These are phyloP conservation scores for Exobasidium cylindrosporum DNA, from an alignment of 1,284 basidiomycete species.

Conservation along the genomic window DNA sequence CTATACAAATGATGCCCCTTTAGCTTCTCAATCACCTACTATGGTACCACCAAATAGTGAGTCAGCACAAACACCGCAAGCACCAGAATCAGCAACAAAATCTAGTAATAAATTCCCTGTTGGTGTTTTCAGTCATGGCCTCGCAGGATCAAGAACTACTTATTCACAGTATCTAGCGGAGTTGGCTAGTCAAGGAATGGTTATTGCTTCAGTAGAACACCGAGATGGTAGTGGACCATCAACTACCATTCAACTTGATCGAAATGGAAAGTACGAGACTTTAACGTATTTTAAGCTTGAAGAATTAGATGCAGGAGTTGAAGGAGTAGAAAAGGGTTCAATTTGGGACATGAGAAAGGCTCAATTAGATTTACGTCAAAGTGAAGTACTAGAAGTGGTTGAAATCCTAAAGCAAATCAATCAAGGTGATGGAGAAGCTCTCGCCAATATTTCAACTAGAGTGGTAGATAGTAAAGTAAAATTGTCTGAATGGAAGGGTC, in stretches of 20 bases:
- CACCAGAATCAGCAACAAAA: conserved; percentile 5
- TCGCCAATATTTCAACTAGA: conserved; percentile 22
- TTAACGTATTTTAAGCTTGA: conserved; percentile 31
- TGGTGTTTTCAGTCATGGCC: conserved; percentile 44
- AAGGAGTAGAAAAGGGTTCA: conserved; percentile 24
- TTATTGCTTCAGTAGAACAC: conserved; percentile 47
- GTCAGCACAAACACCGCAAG: conserved; percentile 4
- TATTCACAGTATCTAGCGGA: conserved; percentile 36
- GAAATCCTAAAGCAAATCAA: conserved; percentile 25
- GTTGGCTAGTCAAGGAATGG: conserved; percentile 36
- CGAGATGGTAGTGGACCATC: conserved; percentile 37
- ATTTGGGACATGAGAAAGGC: conserved; percentile 18
- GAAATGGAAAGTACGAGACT: background rate
- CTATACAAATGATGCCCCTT: background rate
- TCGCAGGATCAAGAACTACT: conserved; percentile 37
- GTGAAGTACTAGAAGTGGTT: conserved; percentile 34
- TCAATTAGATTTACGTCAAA: conserved; percentile 35
- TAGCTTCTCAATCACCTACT: background rate
- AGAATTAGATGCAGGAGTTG: conserved; percentile 21
- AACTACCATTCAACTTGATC: conserved; percentile 22
- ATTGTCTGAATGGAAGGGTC: conserved; percentile 21
- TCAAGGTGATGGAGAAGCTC: conserved; percentile 20
- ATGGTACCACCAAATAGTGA: background rate
- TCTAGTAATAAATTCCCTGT: conserved; percentile 23
- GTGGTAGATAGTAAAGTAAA: conserved; percentile 16